A percentile compares a stretch with the other conserved stretches of the same genome.
Evolutionary conservation across 2,329 filamentous ascomycete species (phyloP).

Genomic region (Ramularia collo-cygni): DNA sequence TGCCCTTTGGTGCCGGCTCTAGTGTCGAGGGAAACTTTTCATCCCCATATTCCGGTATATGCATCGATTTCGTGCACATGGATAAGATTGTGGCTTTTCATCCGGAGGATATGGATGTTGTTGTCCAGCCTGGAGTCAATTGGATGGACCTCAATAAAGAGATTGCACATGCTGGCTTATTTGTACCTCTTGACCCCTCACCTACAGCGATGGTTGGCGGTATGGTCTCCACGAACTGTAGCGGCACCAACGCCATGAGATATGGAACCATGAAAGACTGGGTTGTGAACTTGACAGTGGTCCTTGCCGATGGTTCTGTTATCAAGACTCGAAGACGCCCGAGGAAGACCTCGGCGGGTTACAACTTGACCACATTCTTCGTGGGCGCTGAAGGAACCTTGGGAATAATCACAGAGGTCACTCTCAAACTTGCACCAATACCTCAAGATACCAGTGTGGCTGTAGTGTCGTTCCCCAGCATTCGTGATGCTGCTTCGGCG

Average conservation of each 20-base stretch:
- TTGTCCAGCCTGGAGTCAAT: slow-evolving; percentile 84
- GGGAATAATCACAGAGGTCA: slow-evolving; percentile 75
- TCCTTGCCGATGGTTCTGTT: slow-evolving; percentile 68
- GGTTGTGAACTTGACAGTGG: slow-evolving; percentile 76
- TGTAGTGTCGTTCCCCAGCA: slow-evolving; percentile 70
- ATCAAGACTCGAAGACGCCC: slow-evolving; percentile 75
- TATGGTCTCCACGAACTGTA: slow-evolving; percentile 70
- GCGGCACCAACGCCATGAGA: slow-evolving; percentile 62
- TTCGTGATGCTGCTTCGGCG: slow-evolving; percentile 67
- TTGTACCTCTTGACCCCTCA: slow-evolving; percentile 86
- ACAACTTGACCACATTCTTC: slow-evolving; percentile 74
- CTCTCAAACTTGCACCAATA: slow-evolving; percentile 69
- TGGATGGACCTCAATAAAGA: slow-evolving; percentile 84
- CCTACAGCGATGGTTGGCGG: slow-evolving; percentile 69
- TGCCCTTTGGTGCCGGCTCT: slow-evolving; percentile 17
- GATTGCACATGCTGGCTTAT: slow-evolving; percentile 67
- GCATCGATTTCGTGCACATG: slow-evolving; percentile 86
- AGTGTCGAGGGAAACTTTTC: slow-evolving; percentile 79
- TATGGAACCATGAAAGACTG: slow-evolving; percentile 87
- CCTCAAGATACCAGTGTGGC: slow-evolving; percentile 72
- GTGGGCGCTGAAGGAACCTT: slow-evolving; percentile 77
- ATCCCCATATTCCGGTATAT: slow-evolving; percentile 77
- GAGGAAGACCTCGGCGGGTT: slow-evolving; percentile 71
- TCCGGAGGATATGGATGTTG: slow-evolving; percentile 83
- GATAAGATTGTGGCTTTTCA: slow-evolving; percentile 72